Evolutionary conservation across 805 yeast species (phyloP), one percentile per base, ranked within the genome.

Genomic region (Isabelozyma rhagii): DNA sequence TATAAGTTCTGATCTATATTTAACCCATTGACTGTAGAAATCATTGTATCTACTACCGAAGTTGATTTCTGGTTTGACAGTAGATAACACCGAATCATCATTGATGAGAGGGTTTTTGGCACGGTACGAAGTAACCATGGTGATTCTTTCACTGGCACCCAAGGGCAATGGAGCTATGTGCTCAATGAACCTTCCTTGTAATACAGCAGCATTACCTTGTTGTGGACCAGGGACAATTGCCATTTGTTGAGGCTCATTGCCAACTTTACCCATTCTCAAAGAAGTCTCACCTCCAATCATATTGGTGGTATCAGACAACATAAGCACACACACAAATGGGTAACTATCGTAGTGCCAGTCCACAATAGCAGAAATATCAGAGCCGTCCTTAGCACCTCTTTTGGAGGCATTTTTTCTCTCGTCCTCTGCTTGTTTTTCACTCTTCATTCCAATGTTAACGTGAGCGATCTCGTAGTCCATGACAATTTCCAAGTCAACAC

Each of bases 271-370:
- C 62, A 71, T 78, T 53, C 78, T 71, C 53, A 81, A 69, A 28
- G 78, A 70, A 2, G 85, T 81, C 59, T 81, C 86, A 45, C 86
- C 86, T 28, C 86, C 86, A 60, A 77, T 67, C 85, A 82, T 81
- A 43, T 71, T 64, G 2, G 75, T 54, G 8, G 87, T 82, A 58
- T 82, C 85, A 29, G 82, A 76, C 43, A 82, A 59, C 87, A 82
- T 82, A 52, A 82, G 69, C 13, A 82, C 87, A 63, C 85, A 82
- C 15, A 82, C 86, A 59, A 80, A 81, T 13, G 85, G 86, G 49
- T 80, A 81, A n/a, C 83, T 75, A 59, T 82, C 87, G 47, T 69
- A 62, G 67, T 82, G 87, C 87, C 87, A 82, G 29, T 81, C 80
- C 36, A 81, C 84, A 41, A 81, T 73, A 18, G 82, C 84, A 10